A percentile compares a stretch with the other conserved stretches of the same genome.
Conservation (phyloP, 495 filamentous ascomycete species). For the Friedmanniomyces simplex region DNA sequence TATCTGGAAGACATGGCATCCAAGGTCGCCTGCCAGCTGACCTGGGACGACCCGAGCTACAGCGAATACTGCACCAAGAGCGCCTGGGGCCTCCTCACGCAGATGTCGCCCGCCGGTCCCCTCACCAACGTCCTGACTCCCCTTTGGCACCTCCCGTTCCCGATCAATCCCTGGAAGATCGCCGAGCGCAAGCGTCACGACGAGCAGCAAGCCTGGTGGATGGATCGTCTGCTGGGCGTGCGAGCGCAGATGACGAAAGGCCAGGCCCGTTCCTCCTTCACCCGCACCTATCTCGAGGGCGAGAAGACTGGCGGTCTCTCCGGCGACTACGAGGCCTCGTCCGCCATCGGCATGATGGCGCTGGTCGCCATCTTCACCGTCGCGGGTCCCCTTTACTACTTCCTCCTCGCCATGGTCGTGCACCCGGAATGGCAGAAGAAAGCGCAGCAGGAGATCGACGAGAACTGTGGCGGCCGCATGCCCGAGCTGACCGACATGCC, state of each 20-base stretch:
- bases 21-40: constrained; percentile 28
- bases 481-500: constrained; percentile 27
- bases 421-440: constrained; percentile 21
- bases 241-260: constrained; percentile 22
- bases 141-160: constrained; percentile 27
- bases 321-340: constrained; percentile 19
- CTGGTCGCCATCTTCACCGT: constrained; percentile 23
- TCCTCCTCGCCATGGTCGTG: constrained; percentile 19
- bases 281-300: constrained; percentile 16
- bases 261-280: constrained; percentile 24
- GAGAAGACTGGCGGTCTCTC: constrained; percentile 16
- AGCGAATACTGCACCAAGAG: constrained; percentile 28
- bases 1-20: constrained; percentile 31
- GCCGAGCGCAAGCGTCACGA: constrained; percentile 29
- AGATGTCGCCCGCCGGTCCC: constrained; percentile 34
- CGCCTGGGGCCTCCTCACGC: constrained; percentile 31
- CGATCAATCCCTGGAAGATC: constrained; percentile 30
- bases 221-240: constrained; percentile 18
- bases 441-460: constrained; percentile 16
- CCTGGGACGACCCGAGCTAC: constrained; percentile 28
- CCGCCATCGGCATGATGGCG: constrained; percentile 22
- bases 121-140: constrained; percentile 33
- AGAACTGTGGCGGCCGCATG: constrained; percentile 15
- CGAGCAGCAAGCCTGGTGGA: constrained; percentile 30
- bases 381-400: constrained; percentile 16